phyloP scores from a whole-genome alignment of 352 stramenopile genomes.

The Stephanocyclus meneghinianus region DNA sequence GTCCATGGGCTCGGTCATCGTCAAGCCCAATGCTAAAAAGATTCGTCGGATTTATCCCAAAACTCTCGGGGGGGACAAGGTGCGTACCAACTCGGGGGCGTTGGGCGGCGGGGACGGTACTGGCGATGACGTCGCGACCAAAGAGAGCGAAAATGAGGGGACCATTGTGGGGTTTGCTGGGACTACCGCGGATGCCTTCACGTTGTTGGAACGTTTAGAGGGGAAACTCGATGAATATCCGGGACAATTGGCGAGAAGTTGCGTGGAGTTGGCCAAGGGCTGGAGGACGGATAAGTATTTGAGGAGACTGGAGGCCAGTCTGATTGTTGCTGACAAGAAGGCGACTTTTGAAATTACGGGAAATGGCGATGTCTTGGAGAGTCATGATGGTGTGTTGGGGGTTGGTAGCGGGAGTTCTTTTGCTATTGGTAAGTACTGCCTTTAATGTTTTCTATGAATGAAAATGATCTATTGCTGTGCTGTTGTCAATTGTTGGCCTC shows the following conservation, averaged over 20 bases:
- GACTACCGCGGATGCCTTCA: constrained; percentile 96
- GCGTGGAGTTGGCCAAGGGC: constrained; percentile 97
- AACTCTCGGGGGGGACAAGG: constrained; percentile 22
- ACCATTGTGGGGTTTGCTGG: constrained; percentile 97
- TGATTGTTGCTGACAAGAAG: constrained; percentile 94
- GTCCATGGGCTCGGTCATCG: constrained; percentile 91
- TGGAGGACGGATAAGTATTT: constrained; percentile 99
- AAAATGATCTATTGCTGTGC: no score
- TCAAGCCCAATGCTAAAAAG: constrained; percentile 98
- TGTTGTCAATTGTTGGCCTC: no score
- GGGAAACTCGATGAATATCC: constrained; percentile 97
- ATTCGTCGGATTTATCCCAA: constrained; percentile 89
- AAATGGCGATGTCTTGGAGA: constrained; percentile 97
- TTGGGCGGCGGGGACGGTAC: no score
- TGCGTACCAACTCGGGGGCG: constrained; percentile 10
- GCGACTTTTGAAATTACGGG: constrained; percentile 96
- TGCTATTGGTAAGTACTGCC: constrained; percentile 82
- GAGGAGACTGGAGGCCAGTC: constrained; percentile 89
- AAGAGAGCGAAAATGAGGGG: constrained; percentile 76
- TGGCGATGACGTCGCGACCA: constrained; percentile 10
- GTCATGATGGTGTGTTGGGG: constrained; percentile 93
- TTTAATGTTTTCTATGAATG: no score
- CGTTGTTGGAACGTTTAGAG: constrained; percentile 97
- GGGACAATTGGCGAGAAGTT: constrained; percentile 93
- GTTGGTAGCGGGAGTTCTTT: constrained; percentile 88